Base-by-base conservation (phyloP, 768 basidiomycete genomes). In the Suillus lakei region DNA sequence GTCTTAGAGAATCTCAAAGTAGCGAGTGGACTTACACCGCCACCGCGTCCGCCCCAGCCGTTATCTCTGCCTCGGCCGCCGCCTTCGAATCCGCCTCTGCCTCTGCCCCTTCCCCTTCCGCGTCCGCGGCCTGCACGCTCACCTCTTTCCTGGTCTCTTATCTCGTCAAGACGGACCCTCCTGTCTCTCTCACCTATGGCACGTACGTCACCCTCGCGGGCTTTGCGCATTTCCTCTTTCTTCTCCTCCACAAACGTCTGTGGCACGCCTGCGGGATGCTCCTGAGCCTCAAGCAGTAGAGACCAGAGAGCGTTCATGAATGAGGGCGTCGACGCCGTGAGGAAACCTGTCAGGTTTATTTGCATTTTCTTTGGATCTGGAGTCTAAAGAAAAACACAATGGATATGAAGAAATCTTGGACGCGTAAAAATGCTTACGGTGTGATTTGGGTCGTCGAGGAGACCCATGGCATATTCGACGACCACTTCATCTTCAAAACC, bases 401-500 rank as follows among this genome's bases (percentile, higher is more conserved):
- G 23, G 56, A 4, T 34, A 44, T 15, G 12, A 46, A 28, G 9
- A 62, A 48, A 48, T 41, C 6, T 48, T 21, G 30, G 12, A 30
- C 39, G 51, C 59, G 44, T 28, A 10, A 61, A 56, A 54, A 34
- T 1, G 76, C 90, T 69, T 67, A 97, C 96, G n/a, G 92, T 91
- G 68, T 91, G 86, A 18, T 86, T 84, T 56, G 88, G 83, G 71
- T 98, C 94, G 74, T 99, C 98, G 6, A 99, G 80, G 23, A 99
- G 83, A 21, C 95, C 95, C 88, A 95, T 94, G 21, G 95, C 95
- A 73, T 98, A 99, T 74, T 98, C 97, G 34, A 98, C 89, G 48
- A 99, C 91, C 50, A 99, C 90, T 75, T 99, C 98, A 77, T 99
- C 98, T 72, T 99, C 98, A 43, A 99, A 88, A 2, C 96, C 95